These are phyloP conservation scores for Dipteronia dyeriana DNA, from an alignment of 345 rosid species.

Conservation along the genomic window DNA sequence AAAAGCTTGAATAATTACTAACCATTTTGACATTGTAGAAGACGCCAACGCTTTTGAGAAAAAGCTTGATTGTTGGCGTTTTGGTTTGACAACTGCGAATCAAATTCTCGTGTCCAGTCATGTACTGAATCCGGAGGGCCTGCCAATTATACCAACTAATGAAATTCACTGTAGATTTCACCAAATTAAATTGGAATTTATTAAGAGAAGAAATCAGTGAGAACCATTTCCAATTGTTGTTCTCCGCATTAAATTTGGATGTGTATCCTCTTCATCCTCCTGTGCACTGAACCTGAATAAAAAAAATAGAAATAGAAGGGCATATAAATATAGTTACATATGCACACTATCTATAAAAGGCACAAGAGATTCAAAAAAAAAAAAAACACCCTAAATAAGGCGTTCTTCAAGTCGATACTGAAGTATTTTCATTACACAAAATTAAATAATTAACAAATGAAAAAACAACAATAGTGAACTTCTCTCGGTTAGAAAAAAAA, in stretches of 20 bases:
- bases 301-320: conserved; percentile 3
- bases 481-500: not conserved
- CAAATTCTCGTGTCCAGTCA: conserved; percentile 92
- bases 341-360: not conserved
- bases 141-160: conserved; percentile 37
- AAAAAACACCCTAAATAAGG: not conserved
- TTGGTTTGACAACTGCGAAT: conserved; percentile 70
- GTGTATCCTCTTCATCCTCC: conserved; percentile 85
- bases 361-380: not conserved
- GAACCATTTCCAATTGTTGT: conserved; percentile 97
- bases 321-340: not conserved
- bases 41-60: conserved; percentile 98
- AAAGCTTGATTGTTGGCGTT: conserved; percentile 85
- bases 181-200: conserved; percentile 22
- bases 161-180: conserved; percentile 21
- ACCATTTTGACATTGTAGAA: conserved; percentile 99
- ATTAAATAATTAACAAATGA: not conserved
- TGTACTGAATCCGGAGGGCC: conserved; percentile 83
- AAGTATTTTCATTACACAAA: not conserved
- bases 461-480: not conserved
- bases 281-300: conserved; percentile 74
- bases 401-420: not conserved
- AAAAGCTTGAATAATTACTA: conserved; percentile 20
- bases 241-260: conserved; percentile 60
- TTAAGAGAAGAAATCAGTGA: conserved; percentile 21